A percentile compares a stretch with the other conserved stretches of the same genome.
Evolutionary conservation across 1,284 basidiomycete species (phyloP).

Genomic region (Agroathelia rolfsii): DNA sequence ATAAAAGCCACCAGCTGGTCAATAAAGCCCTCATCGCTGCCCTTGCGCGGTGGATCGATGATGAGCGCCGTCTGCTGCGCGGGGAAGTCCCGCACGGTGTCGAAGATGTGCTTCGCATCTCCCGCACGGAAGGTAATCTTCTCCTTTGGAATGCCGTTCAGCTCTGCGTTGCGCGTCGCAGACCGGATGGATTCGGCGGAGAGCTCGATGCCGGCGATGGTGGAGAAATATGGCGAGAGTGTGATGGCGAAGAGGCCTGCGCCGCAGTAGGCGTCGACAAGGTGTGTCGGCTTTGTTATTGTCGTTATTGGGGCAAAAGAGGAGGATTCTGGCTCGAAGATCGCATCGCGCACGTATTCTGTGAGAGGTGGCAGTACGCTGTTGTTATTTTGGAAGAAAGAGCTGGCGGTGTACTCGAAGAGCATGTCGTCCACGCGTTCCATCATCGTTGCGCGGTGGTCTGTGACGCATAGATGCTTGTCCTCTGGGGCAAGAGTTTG

Average conservation of each 20-base stretch:
- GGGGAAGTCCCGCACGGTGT: slow-evolving; percentile 58
- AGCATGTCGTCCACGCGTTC: slow-evolving; percentile 76
- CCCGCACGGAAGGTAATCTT: slow-evolving; percentile 52
- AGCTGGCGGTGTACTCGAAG: slow-evolving; percentile 84
- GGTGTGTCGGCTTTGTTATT: slow-evolving; percentile 50
- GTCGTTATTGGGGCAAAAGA: slow-evolving; percentile 11
- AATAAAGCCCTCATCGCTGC: slow-evolving; percentile 78
- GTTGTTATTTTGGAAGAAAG: slow-evolving; percentile 99
- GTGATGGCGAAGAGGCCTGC: slow-evolving; percentile 89
- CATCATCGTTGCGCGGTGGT: slow-evolving; percentile 74
- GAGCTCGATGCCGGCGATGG: slow-evolving; percentile 88
- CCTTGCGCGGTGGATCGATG: slow-evolving; percentile 87
- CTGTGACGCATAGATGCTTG: slow-evolving; percentile 71
- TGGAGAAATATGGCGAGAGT: slow-evolving; percentile 69
- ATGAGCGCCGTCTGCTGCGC: slow-evolving; percentile 59
- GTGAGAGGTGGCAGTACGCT: slow-evolving; percentile 81
- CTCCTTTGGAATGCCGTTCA: slow-evolving; percentile 51
- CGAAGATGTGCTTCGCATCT: slow-evolving; percentile 65
- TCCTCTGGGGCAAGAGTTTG: slow-evolving; percentile 28
- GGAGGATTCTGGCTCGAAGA: slow-evolving; percentile 51
- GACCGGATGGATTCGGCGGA: slow-evolving; percentile 68
- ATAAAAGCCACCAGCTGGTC: slow-evolving; percentile 69
- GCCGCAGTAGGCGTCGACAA: slow-evolving; percentile 90
- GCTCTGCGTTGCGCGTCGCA: slow-evolving; percentile 71
- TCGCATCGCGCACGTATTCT: slow-evolving; percentile 69